Evolutionary conservation across 2,329 filamentous ascomycete species (phyloP).

Genomic region (Talaromyces sp.): DNA sequence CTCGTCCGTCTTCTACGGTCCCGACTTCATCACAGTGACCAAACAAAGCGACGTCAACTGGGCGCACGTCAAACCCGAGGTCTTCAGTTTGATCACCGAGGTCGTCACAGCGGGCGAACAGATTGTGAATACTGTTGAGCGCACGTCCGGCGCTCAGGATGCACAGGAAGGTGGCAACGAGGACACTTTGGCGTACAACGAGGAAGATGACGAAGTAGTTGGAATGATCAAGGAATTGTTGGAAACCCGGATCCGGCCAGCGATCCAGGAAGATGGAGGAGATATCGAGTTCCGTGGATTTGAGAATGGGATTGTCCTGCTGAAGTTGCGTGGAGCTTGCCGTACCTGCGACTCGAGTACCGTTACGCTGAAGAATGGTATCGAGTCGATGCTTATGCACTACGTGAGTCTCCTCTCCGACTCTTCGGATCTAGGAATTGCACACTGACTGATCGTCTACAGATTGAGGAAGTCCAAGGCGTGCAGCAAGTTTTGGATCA

Average conservation of each 20-base stretch:
- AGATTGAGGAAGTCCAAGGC: conserved; percentile 94
- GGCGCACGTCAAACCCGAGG: conserved; percentile 91
- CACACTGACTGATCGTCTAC: conserved; percentile 23
- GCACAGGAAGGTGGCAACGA: conserved; percentile 50
- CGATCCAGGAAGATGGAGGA: conserved; percentile 95
- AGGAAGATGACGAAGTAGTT: conserved; percentile 89
- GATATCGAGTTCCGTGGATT: conserved; percentile 96
- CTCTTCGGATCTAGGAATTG: background rate
- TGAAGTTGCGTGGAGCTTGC: conserved; percentile 90
- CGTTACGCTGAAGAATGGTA: conserved; percentile 93
- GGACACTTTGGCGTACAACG: conserved; percentile 76
- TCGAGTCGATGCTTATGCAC: conserved; percentile 98
- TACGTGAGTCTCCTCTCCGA: conserved; percentile 60
- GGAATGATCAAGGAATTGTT: conserved; percentile 98
- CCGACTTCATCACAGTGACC: conserved; percentile 94
- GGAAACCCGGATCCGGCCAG: conserved; percentile 88
- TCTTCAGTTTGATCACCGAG: conserved; percentile 93
- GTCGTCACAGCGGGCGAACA: conserved; percentile 77
- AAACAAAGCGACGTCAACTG: conserved; percentile 85
- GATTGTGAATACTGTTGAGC: conserved; percentile 69
- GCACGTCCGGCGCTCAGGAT: conserved; percentile 47
- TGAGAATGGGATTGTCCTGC: conserved; percentile 72
- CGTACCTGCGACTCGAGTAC: conserved; percentile 95
- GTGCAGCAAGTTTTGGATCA: conserved; percentile 87
- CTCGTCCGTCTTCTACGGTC: conserved; percentile 89